phyloP scores from a whole-genome alignment of 331 rosid species.

The Rhamnella rubrinervis region DNA sequence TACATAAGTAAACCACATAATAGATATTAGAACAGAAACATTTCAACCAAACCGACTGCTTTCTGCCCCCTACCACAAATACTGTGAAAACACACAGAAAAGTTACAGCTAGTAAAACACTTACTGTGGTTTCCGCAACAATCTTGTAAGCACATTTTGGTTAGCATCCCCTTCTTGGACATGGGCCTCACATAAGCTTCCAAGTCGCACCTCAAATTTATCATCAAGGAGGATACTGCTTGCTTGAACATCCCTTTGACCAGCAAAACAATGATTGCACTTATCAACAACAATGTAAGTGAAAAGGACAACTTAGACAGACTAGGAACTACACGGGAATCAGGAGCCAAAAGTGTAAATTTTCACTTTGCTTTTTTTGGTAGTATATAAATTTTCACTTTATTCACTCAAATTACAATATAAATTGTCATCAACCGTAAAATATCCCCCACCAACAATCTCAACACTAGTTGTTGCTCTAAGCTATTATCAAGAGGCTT shows the following conservation, averaged over 20 bases:
- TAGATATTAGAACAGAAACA: too few relatives aligned
- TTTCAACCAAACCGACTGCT: too few relatives aligned
- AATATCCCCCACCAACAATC: background rate
- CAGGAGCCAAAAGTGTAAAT: too few relatives aligned
- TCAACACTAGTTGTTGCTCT: background rate
- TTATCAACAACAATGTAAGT: constrained; percentile 1
- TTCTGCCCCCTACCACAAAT: background rate
- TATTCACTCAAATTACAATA: background rate
- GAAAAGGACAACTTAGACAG: background rate
- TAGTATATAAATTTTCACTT: too few relatives aligned
- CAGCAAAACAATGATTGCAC: constrained; percentile 31
- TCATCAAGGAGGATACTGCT: constrained; percentile 97
- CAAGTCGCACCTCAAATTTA: constrained; percentile 94
- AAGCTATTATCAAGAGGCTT: background rate
- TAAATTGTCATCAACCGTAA: background rate
- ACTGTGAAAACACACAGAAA: background rate
- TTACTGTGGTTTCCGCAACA: constrained; percentile 77
- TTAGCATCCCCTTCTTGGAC: constrained; percentile 69
- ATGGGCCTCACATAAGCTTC: constrained; percentile 84
- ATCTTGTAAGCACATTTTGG: constrained; percentile 60
- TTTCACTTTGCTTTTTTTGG: too few relatives aligned
- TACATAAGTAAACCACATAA: too few relatives aligned
- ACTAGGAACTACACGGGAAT: background rate
- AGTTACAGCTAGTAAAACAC: constrained; percentile 21
- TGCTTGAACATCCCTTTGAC: constrained; percentile 80